A percentile compares a stretch with the other conserved stretches of the same genome.
Conservation (phyloP, 2,329 filamentous ascomycete species). For the Beauveria scarabaeidicola region DNA sequence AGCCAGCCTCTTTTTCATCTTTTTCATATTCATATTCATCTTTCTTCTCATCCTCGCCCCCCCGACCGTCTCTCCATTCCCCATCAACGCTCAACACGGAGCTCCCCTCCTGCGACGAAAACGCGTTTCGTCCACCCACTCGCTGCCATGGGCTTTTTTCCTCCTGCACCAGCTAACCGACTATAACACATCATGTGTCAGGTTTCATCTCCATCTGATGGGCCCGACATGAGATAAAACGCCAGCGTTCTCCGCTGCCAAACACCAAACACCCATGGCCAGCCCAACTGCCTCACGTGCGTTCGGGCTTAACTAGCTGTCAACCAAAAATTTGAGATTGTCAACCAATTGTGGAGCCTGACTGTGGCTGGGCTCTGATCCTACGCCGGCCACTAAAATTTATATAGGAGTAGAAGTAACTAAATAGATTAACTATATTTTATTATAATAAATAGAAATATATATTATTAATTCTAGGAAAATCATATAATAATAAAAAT, state of each 20-base stretch:
- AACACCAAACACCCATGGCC: not conserved
- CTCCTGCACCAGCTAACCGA: not conserved
- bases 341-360: too few species aligned
- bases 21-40: not conserved
- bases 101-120: constrained; percentile 5
- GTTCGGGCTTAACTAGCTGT: too few species aligned
- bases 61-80: not conserved
- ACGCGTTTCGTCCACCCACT: constrained; percentile 5
- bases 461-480: too few species aligned
- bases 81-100: not conserved
- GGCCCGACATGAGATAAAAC: not conserved
- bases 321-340: too few species aligned
- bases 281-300: not conserved
- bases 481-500: too few species aligned
- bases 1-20: not conserved
- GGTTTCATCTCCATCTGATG: constrained; percentile 6
- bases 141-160: not conserved
- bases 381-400: too few species aligned
- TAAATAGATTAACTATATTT: too few species aligned
- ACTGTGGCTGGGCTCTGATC: too few species aligned
- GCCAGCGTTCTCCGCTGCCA: not conserved
- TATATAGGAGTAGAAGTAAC: too few species aligned
- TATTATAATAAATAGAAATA: too few species aligned
- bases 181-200: not conserved
- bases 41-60: not conserved